Evolutionary conservation across 2,329 filamentous ascomycete species (phyloP), one percentile per base, ranked within the genome.

Genomic region (Phaeosphaeria sp.): DNA sequence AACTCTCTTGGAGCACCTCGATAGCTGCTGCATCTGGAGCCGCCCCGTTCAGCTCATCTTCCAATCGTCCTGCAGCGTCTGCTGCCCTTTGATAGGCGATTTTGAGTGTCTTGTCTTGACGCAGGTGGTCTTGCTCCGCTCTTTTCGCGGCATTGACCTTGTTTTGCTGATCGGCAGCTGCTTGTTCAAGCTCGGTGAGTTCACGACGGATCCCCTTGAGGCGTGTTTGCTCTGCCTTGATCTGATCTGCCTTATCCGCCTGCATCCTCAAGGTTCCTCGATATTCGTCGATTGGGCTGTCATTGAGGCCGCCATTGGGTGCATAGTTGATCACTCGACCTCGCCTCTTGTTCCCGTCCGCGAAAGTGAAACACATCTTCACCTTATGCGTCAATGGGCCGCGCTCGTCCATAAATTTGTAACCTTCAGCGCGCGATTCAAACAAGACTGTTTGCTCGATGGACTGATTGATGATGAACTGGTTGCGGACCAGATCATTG

Each of bases 371-470:
- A 65, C 91, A 94, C 55, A 87, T 85, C 52, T 82, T 85, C 11
- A 94, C 91, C 62, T 97, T 94, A 15, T 78, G 82, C n/a, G 80
- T 81, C 42, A 79, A 42, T 6, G 58, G 43, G 8, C 64, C 79
- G 21, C 81, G 82, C 52, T 84, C 82, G 59, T 90, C 87, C 84
- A 97, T 91, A 46, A 91, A 84, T 3, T 82, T 79, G 44, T 89
- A 82, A 1, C 89, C 95, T 55, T 91, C 85, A 1, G 82, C 76
- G 25, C 91, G 82, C 27, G 89, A 82, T 54, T 88, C 82, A 53
- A 97, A 87, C 0, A 99, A 82, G 6, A 97, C 86, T 7, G 89
- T 87, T 74, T 97, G 93, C 60, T 99, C 95, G 51, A 97, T 92
- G 6, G 81, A 79, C 66, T 92, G 85, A 60, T 89, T 89, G 73